A percentile compares a stretch with the other conserved stretches of the same genome.
These are phyloP conservation scores for Starmera amethionina DNA, from an alignment of 805 yeast species.

Conservation along the genomic window DNA sequence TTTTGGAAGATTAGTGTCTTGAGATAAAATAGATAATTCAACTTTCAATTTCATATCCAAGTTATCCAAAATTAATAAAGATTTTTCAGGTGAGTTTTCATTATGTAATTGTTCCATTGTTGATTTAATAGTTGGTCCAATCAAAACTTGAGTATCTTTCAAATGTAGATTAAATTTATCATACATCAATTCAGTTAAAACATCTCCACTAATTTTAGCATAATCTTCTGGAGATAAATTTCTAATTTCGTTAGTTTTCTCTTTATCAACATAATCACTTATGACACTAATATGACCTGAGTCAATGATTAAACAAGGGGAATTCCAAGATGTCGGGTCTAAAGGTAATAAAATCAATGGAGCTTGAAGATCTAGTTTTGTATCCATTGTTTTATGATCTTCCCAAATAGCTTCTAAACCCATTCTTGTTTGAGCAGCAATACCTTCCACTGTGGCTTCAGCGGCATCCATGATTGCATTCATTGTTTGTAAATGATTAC, in stretches of 20 bases:
- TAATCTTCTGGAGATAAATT: constrained; percentile 62
- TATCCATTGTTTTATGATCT: constrained; percentile 84
- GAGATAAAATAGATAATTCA: constrained; percentile 80
- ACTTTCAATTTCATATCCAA: constrained; percentile 63
- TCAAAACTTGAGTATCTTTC: constrained; percentile 79
- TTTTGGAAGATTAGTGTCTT: constrained; percentile 62
- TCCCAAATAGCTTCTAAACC: constrained; percentile 91
- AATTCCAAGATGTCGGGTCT: constrained; percentile 65
- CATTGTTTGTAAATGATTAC: constrained; percentile 75
- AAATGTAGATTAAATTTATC: constrained; percentile 73
- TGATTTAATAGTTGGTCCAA: constrained; percentile 73
- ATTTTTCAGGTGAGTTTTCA: constrained; percentile 16
- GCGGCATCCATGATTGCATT: constrained; percentile 92
- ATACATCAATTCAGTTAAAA: constrained; percentile 58
- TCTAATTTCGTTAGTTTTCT: constrained; percentile 58
- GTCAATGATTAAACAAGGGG: constrained; percentile 87
- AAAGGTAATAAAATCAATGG: constrained; percentile 84
- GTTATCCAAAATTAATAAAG: constrained; percentile 61
- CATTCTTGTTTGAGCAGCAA: constrained; percentile 80
- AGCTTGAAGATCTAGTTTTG: constrained; percentile 84
- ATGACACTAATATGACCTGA: constrained; percentile 88
- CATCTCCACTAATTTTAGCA: constrained; percentile 31
- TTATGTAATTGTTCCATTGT: constrained; percentile 66
- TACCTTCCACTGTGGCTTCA: constrained; percentile 85
- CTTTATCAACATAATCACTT: constrained; percentile 71